These are phyloP conservation scores for Conticribra guillardii DNA, from an alignment of 108 stramenopile genomes.

Conservation along the genomic window DNA sequence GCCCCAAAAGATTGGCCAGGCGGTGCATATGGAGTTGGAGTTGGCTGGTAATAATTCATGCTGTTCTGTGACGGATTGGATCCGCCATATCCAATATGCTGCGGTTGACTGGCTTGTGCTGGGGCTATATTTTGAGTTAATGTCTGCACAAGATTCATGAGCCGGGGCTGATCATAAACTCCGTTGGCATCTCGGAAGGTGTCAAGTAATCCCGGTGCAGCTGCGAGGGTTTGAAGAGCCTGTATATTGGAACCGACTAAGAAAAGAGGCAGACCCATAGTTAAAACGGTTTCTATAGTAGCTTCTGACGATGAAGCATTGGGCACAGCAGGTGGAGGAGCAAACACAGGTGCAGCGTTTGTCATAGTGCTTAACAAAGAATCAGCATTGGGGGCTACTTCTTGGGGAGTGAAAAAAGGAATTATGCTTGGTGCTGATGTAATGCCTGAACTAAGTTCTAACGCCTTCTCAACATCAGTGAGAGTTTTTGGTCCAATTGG, in stretches of 20 bases:
- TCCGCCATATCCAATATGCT: slow-evolving; percentile 14
- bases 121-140: slow-evolving; percentile 59
- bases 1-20: slow-evolving; percentile 22
- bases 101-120: slow-evolving; percentile 23
- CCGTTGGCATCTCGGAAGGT: slow-evolving; percentile 81
- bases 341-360: slow-evolving; percentile 17
- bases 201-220: slow-evolving; percentile 67
- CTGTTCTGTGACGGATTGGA: slow-evolving; percentile 12
- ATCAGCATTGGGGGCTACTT: slow-evolving; percentile 36
- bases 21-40: slow-evolving; percentile 22
- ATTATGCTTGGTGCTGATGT: slow-evolving; percentile 61
- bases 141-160: slow-evolving; percentile 80
- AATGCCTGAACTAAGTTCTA: slow-evolving; percentile 74
- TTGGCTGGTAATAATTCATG: slow-evolving; percentile 44
- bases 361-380: slow-evolving; percentile 5
- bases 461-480: slow-evolving; percentile 81
- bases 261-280: slow-evolving; percentile 53
- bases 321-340: slow-evolving; percentile 15
- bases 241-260: slow-evolving; percentile 80
- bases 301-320: slow-evolving; percentile 32
- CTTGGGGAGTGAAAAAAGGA: slow-evolving; percentile 81
- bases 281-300: slow-evolving; percentile 41
- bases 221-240: slow-evolving; percentile 82
- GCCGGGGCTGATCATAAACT: slow-evolving; percentile 73
- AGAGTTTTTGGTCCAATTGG: slow-evolving; percentile 70